Evolutionary conservation across 805 yeast species (phyloP).

Genomic region (Kazachstania viticola): DNA sequence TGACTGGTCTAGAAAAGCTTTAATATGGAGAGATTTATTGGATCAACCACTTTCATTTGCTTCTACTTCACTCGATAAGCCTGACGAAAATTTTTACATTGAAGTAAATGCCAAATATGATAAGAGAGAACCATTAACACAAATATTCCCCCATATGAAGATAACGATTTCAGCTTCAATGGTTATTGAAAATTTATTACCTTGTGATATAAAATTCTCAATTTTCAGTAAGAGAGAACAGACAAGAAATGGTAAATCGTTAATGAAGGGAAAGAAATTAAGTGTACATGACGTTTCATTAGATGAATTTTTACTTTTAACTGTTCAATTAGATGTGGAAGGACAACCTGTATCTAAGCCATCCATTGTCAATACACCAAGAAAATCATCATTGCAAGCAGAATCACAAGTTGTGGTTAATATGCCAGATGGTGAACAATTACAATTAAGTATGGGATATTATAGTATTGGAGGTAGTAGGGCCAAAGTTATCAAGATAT

Average conservation of each 20-base stretch:
- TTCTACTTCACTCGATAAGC: constrained; percentile 41
- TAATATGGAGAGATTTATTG: constrained; percentile 56
- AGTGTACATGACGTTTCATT: constrained; percentile 74
- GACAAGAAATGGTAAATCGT: constrained; percentile 51
- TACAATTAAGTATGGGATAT: constrained; percentile 58
- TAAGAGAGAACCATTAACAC: constrained; percentile 55
- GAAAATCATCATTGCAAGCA: constrained; percentile 39
- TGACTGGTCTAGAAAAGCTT: constrained; percentile 53
- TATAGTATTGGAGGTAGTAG: constrained; percentile 37
- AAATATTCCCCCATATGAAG: constrained; percentile 75
- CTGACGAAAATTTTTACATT: constrained; percentile 43
- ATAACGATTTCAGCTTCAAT: constrained; percentile 75
- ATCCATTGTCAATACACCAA: constrained; percentile 36
- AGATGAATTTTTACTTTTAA: constrained; percentile 56
- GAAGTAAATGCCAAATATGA: constrained; percentile 62
- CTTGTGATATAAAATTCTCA: constrained; percentile 65
- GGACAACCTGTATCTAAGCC: constrained; percentile 28
- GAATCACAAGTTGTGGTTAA: constrained; percentile 44
- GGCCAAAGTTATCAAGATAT: constrained; percentile 54
- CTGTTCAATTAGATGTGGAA: constrained; percentile 49
- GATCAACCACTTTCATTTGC: constrained; percentile 41
- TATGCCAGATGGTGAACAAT: constrained; percentile 53
- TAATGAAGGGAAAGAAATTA: constrained; percentile 55
- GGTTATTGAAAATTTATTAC: constrained; percentile 72
- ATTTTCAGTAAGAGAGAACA: constrained; percentile 65